Evolutionary conservation across 225 moss, liverwort and hornwort species (phyloP).

Genomic region (Pseudisothecium myosuroides): DNA sequence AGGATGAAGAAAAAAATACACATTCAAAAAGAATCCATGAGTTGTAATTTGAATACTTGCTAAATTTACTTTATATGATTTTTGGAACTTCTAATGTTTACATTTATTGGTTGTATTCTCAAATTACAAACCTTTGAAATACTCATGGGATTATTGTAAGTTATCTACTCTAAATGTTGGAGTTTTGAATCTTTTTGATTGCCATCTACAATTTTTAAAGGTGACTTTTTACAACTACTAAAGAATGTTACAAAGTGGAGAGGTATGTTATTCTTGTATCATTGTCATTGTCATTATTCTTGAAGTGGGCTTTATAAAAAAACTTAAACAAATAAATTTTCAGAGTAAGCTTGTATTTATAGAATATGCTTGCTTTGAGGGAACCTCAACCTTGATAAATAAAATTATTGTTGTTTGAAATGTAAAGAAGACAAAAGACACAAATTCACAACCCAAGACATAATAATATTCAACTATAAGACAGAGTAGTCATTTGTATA

Average conservation of each 20-base stretch:
- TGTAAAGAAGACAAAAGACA: neutral
- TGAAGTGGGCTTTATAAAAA: too few relatives aligned
- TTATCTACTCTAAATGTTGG: neutral
- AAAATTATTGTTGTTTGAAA: neutral
- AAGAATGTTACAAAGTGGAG: too few relatives aligned
- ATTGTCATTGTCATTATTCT: neutral
- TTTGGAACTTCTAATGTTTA: neutral
- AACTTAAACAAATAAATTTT: neutral
- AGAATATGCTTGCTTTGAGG: neutral
- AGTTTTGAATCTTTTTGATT: neutral
- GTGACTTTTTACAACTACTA: too few relatives aligned
- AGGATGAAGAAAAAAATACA: neutral
- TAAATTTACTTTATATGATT: neutral
- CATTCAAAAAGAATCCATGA: neutral
- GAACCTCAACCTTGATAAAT: neutral
- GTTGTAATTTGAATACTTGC: neutral
- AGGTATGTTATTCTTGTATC: neutral
- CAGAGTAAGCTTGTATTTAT: fast-evolving
- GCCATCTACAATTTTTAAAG: neutral
- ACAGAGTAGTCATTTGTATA: neutral
- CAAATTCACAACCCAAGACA: neutral
- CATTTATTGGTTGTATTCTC: neutral
- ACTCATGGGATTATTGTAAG: neutral
- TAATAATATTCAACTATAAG: neutral
- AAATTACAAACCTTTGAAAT: neutral